A percentile compares a stretch with the other conserved stretches of the same genome.
Evolutionary conservation across 192 early-diverging fungal species (phyloP).

Genomic region (Coemansia sp.): DNA sequence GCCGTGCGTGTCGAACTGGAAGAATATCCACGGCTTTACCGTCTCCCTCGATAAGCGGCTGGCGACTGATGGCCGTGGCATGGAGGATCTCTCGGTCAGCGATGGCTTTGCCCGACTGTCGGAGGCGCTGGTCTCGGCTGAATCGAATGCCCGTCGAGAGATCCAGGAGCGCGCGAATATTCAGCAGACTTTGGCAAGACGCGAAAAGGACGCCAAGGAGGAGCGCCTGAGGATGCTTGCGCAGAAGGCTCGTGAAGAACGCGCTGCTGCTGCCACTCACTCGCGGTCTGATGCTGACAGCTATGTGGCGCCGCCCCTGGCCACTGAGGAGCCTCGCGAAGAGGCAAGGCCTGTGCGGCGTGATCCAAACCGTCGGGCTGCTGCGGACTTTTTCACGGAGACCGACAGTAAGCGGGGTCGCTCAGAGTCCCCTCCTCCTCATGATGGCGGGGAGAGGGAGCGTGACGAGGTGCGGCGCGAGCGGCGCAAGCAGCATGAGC

Average conservation of each 20-base stretch:
- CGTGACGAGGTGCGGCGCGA: slow-evolving; percentile 90
- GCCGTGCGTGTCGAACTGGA: slow-evolving; percentile 99
- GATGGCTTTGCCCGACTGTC: slow-evolving; percentile 97
- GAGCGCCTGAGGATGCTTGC: slow-evolving; percentile 86
- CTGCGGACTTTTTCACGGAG: slow-evolving; percentile 41
- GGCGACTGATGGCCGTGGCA: slow-evolving; percentile 94
- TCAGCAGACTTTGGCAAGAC: slow-evolving; percentile 88
- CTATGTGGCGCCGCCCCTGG: slow-evolving; percentile 30
- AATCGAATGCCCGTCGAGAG: slow-evolving; percentile 92
- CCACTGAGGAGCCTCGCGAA: background rate
- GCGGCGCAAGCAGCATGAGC: slow-evolving; percentile 81
- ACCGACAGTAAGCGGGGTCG: slow-evolving; percentile 12
- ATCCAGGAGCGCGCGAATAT: slow-evolving; percentile 90
- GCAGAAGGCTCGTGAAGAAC: slow-evolving; percentile 94
- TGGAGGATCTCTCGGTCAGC: slow-evolving; percentile 89
- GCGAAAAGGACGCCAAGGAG: slow-evolving; percentile 95
- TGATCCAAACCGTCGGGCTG: slow-evolving; percentile 19
- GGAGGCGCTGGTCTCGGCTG: slow-evolving; percentile 92
- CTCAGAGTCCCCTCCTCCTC: background rate
- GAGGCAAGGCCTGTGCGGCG: slow-evolving; percentile 17
- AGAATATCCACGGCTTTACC: slow-evolving; percentile 99
- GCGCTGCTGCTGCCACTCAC: slow-evolving; percentile 47
- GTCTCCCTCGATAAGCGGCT: slow-evolving; percentile 98
- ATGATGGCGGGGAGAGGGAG: slow-evolving; percentile 62
- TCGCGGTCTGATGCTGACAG: background rate